Base-by-base conservation (phyloP, 768 basidiomycete species). In the Asterophora parasitica region DNA sequence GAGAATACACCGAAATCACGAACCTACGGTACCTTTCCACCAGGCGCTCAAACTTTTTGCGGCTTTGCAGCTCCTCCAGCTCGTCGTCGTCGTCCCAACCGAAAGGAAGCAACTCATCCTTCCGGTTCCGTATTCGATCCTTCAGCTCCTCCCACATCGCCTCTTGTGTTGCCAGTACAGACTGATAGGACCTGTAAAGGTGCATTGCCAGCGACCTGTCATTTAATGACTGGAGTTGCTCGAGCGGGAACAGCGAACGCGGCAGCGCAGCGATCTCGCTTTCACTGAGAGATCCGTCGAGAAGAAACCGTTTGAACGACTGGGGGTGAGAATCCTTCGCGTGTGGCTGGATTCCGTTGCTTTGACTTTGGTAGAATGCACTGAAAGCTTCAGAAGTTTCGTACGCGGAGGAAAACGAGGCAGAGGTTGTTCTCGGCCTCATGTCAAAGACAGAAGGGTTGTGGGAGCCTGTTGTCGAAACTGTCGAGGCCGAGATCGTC, bases 91-190 rank as follows among this genome's bases (percentile, higher is more conserved):
- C 81, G 27, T 85, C 81, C 84, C 85, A 87, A n/a, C 84, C 84
- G 57, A 79, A 73, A 12, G 72, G 74, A 46, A 66, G 61, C 20
- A 86, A 63, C 49, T 79, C 75, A 5, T 72, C 69, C 38, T 70
- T 74, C 45, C 74, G 68, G 55, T 83, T 83, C 42, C 79, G 69
- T 62, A 83, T 71, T 51, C 78, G 74, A 51, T 82, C 77, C 53
- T 76, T 75, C 41, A 87, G 69, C 46, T 84, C 83, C 51, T 85
- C 84, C 83, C 84, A 87, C 82, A 87, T 84, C 23, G 82, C 77
- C 58, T 86, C 85, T 61, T 82, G 77, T 54, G 81, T 83, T 10
- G 81, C 82, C 10, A 84, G 60, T 7, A 87, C 79, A 15, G 65
- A 62, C 54, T 80, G 76, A 51, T 77, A 85, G n/a, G 79, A 76